phyloP scores from a whole-genome alignment of 352 stramenopile species.

The Globisporangium barbulae region DNA sequence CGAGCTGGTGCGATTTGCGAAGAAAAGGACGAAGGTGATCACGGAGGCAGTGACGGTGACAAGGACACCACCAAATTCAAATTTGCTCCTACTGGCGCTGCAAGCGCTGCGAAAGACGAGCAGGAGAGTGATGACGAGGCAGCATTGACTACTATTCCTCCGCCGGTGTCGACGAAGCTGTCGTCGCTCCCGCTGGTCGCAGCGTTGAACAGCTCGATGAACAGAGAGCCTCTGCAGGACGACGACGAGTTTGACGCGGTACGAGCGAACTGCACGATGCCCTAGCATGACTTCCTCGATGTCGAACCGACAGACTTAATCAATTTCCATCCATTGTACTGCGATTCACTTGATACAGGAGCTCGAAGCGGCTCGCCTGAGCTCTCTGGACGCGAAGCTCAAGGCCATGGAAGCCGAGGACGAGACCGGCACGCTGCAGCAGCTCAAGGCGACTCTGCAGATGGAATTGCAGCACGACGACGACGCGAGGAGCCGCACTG shows the following conservation, averaged over 20 bases:
- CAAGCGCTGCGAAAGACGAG: conserved; percentile 5
- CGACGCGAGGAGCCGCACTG: conserved; percentile 22
- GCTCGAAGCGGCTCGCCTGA: conserved; percentile 50
- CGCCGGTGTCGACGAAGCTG: conserved; percentile 26
- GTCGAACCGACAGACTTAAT: not conserved
- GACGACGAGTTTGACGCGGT: conserved; percentile 65
- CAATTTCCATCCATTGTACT: not conserved
- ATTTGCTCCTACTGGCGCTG: not conserved
- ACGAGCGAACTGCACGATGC: conserved; percentile 3
- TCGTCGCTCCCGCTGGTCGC: conserved; percentile 22
- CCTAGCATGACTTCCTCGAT: not conserved
- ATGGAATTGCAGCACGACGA: conserved; percentile 52
- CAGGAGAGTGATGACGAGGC: conserved; percentile 22
- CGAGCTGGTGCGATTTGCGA: not conserved
- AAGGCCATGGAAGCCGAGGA: conserved; percentile 84
- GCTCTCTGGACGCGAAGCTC: conserved; percentile 70
- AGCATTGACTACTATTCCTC: conserved; percentile 13
- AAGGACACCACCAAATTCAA: conserved; percentile 4
- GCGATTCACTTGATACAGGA: conserved; percentile 23
- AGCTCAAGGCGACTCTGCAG: conserved; percentile 71
- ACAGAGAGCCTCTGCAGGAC: conserved; percentile 14
- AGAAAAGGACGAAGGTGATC: not conserved
- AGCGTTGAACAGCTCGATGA: not conserved
- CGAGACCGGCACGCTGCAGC: conserved; percentile 70
- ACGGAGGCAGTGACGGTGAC: conserved; percentile 16